Evolutionary conservation across 495 filamentous ascomycete genomes (phyloP).

Genomic region (Recurvomyces mirabilis): DNA sequence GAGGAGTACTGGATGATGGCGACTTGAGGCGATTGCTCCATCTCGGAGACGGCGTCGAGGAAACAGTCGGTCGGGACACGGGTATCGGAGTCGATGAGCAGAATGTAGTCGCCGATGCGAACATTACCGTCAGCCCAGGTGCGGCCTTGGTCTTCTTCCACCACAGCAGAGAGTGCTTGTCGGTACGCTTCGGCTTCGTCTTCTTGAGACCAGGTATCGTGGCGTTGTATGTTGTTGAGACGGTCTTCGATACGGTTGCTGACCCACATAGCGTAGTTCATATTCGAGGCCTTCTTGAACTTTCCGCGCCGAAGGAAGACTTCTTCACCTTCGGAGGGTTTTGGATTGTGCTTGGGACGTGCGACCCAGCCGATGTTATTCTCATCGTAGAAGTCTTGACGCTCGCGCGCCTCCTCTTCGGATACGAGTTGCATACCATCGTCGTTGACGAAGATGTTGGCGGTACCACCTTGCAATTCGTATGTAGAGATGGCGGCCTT

Average conservation of each 20-base stretch:
- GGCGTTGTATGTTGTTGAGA: slow-evolving; percentile 28
- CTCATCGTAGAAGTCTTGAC: slow-evolving; percentile 46
- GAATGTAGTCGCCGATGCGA: slow-evolving; percentile 32
- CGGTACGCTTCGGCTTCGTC: slow-evolving; percentile 27
- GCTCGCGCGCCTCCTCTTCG: slow-evolving; percentile 42
- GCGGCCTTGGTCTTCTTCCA: slow-evolving; percentile 21
- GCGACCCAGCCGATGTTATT: slow-evolving; percentile 33
- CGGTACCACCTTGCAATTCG: slow-evolving; percentile 45
- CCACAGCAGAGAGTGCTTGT: slow-evolving; percentile 19
- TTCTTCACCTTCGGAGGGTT: slow-evolving; percentile 27
- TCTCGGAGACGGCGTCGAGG: slow-evolving; percentile 37
- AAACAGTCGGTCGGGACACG: slow-evolving; percentile 38
- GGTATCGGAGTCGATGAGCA: slow-evolving; percentile 34
- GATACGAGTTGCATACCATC: slow-evolving; percentile 38
- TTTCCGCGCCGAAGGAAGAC: slow-evolving; percentile 50
- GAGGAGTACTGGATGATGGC: slow-evolving; percentile 39
- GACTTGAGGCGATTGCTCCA: slow-evolving; percentile 37
- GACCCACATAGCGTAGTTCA: slow-evolving; percentile 55
- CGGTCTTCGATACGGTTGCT: slow-evolving; percentile 51
- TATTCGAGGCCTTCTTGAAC: slow-evolving; percentile 64
- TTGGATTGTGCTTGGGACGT: slow-evolving; percentile 44
- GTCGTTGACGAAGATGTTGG: slow-evolving; percentile 41
- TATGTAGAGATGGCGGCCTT: slow-evolving; percentile 58
- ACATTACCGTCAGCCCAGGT: slow-evolving; percentile 33
- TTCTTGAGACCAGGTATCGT: slow-evolving; percentile 23